Conservation (phyloP, 2,329 filamentous ascomycete species). For the Acrodontium crateriforme region DNA sequence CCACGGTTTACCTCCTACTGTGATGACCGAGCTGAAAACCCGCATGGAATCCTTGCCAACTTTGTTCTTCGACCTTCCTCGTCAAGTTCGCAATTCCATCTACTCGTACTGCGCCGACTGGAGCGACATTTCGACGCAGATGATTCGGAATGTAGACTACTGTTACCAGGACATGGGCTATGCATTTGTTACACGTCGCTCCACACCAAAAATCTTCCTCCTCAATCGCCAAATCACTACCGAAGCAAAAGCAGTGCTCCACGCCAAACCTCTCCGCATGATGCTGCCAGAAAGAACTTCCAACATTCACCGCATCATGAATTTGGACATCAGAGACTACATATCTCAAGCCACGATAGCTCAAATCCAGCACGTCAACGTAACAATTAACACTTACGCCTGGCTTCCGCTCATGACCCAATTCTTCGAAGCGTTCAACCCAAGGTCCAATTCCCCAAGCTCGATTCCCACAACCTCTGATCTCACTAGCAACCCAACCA, state of each 20-base stretch:
- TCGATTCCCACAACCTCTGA: too few relatives aligned
- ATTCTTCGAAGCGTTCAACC: too few relatives aligned
- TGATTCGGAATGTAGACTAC: neutral
- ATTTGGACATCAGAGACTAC: too few relatives aligned
- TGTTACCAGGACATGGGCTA: too few relatives aligned
- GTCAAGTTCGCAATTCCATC: conserved; percentile 16
- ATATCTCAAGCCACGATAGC: too few relatives aligned
- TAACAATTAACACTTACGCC: neutral
- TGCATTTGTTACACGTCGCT: too few relatives aligned
- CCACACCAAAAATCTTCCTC: conserved; percentile 21
- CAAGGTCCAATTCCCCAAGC: too few relatives aligned
- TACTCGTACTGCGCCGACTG: conserved; percentile 14
- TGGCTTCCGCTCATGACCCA: too few relatives aligned
- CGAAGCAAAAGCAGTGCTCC: conserved; percentile 18
- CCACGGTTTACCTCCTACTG: conserved; percentile 8
- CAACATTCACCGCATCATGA: too few relatives aligned
- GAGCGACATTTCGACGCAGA: conserved; percentile 7
- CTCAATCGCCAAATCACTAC: conserved; percentile 21
- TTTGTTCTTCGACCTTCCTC: conserved; percentile 14
- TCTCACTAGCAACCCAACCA: too few relatives aligned
- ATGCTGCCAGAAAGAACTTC: too few relatives aligned
- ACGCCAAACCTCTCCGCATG: conserved; percentile 16
- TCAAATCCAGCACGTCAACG: too few relatives aligned
- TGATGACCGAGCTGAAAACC: conserved; percentile 11
- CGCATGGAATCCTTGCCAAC: conserved; percentile 10